phyloP scores from a whole-genome alignment of 2,329 filamentous ascomycete species.

The Metarhizium humberi region DNA sequence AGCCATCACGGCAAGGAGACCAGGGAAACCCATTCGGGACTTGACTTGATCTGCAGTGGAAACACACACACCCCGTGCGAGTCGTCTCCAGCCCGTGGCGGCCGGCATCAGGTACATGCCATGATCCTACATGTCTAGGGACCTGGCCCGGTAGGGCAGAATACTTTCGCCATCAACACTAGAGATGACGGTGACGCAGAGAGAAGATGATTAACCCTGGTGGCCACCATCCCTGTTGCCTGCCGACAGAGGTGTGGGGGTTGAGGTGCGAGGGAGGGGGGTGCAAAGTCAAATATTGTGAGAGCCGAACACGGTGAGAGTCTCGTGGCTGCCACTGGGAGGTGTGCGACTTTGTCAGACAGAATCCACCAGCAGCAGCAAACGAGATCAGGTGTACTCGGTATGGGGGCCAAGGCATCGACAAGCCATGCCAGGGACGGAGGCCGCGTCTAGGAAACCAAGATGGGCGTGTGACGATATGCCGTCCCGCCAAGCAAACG shows the following conservation, averaged over 20 bases:
- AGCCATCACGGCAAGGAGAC: not conserved
- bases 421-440: slow-evolving; percentile 1
- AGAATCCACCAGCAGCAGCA: not conserved
- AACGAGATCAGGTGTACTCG: not conserved
- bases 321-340: not conserved
- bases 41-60: slow-evolving; percentile 7
- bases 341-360: not conserved
- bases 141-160: slow-evolving; percentile 1
- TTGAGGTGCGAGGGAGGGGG: not conserved
- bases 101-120: not conserved
- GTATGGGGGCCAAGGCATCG: not conserved
- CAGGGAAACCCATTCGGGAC: slow-evolving; percentile 4
- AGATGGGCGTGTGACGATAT: too few species aligned
- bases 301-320: too few species aligned
- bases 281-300: too few species aligned
- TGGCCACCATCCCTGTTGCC: not conserved
- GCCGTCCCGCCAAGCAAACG: too few species aligned
- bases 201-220: not conserved
- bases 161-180: not conserved
- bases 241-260: not conserved
- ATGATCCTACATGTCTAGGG: not conserved
- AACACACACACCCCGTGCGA: not conserved
- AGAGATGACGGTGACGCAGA: not conserved
- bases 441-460: not conserved
- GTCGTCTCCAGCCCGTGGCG: not conserved